Conservation (phyloP, 306 rosid genomes). For the Abrus pulchellus region DNA sequence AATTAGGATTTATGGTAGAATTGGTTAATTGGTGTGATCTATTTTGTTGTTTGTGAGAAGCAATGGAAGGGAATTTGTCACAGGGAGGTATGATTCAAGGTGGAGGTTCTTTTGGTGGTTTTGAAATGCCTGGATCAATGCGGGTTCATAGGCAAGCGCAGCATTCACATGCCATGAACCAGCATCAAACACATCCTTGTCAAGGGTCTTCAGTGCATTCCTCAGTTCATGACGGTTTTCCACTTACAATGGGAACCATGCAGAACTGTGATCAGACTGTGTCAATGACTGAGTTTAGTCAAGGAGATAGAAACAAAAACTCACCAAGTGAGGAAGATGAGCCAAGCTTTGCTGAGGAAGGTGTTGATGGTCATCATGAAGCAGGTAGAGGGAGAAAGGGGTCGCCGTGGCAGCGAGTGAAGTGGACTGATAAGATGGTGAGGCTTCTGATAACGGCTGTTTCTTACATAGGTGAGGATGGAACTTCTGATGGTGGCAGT, state of each 20-base stretch:
- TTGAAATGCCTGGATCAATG: slow-evolving; percentile 75
- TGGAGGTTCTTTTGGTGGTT: slow-evolving; percentile 73
- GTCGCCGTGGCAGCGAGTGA: slow-evolving; percentile 83
- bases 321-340: slow-evolving; percentile 85
- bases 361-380: slow-evolving; percentile 69
- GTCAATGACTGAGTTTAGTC: slow-evolving; percentile 65
- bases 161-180: slow-evolving; percentile 63
- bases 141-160: slow-evolving; percentile 60
- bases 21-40: slow-evolving; percentile 50
- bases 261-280: slow-evolving; percentile 67
- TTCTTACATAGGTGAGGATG: slow-evolving; percentile 83
- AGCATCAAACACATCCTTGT: slow-evolving; percentile 62
- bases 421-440: slow-evolving; percentile 97
- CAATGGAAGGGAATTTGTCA: slow-evolving; percentile 84
- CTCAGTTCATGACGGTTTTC: slow-evolving; percentile 71
- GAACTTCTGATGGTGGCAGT: slow-evolving; percentile 57
- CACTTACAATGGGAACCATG: slow-evolving; percentile 68
- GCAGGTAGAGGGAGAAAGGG: slow-evolving; percentile 70
- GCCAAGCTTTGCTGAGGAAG: slow-evolving; percentile 72
- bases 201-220: slow-evolving; percentile 65
- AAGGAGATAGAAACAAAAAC: slow-evolving; percentile 77
- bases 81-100: slow-evolving; percentile 80
- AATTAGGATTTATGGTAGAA: slow-evolving; percentile 42
- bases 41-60: slow-evolving; percentile 52
- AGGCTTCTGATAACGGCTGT: slow-evolving; percentile 88